Base-by-base conservation (phyloP, 768 basidiomycete species). In the Leccinum barrowsii region DNA sequence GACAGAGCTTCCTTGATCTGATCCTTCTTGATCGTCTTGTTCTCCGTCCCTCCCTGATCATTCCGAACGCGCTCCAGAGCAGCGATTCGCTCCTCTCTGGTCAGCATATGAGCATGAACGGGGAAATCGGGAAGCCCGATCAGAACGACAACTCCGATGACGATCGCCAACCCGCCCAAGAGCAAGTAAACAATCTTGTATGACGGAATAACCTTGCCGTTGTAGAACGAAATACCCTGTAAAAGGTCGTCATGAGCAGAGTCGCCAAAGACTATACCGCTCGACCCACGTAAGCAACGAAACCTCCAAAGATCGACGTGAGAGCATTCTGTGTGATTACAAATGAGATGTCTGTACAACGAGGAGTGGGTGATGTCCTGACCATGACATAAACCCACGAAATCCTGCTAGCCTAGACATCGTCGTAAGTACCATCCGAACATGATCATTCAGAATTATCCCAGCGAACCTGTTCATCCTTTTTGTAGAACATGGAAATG, bases 381-480 rank as follows among this genome's bases (percentile, higher is more conserved):
- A 82, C 85, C 83, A 86, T 85, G 35, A 85, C 77, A 69, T 86
- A 87, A 70, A 86, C 86, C 78, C 80, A 85, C 5, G 82, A 80
- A 17, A 87, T 82, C 7, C 85, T 77, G 17, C 74, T 77, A 0
- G 82, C 84, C 80, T 85, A 55, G 19, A 40, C 24, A 22, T 10
- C 3, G 5, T 28, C 22, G 10, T 67, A 19, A 69, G 57, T 51
- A n/a, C 40, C 24, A 30, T 22, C 34, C 48, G 7, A 17, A 13
- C 42, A 19, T 42, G 35, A 21, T 4, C 5, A n/a, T n/a, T 6
- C 24, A 7, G 17, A 19, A 35, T n/a, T 6, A 35, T n/a, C 7
- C 17, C 48, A 17, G 7, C 63, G 32, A 48, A 77, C 81, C 75
- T 87, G 85, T 63, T 86, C 85, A 52, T 84, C 74, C 70, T 86